A percentile compares a stretch with the other conserved stretches of the same genome.
phyloP scores from a whole-genome alignment of 2,329 filamentous ascomycete species.

The Triangularia setosa region DNA sequence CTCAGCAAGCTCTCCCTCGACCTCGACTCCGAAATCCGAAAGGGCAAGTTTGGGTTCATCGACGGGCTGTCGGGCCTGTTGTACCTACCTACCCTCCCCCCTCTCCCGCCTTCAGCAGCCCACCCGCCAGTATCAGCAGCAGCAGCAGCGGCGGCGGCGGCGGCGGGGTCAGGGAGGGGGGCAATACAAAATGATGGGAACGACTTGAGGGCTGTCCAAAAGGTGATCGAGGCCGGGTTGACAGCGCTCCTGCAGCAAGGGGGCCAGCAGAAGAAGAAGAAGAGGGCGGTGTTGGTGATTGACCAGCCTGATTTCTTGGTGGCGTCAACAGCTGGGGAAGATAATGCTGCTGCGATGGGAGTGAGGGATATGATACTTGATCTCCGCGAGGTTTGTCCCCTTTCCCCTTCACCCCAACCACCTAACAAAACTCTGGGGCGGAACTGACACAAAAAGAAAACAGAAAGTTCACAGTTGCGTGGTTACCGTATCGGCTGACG shows the following conservation, averaged over 20 bases:
- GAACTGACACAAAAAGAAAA: slow-evolving; percentile 5
- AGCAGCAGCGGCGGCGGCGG: no score
- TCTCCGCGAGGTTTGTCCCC: slow-evolving; percentile 58
- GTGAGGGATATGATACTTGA: slow-evolving; percentile 55
- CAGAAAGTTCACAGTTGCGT: slow-evolving; percentile 52
- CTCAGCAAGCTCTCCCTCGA: slow-evolving; percentile 68
- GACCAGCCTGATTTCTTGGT: slow-evolving; percentile 66
- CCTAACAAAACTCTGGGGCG: not conserved
- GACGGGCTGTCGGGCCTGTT: slow-evolving; percentile 68
- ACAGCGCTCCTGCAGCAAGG: slow-evolving; percentile 14
- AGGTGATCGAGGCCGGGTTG: slow-evolving; percentile 39
- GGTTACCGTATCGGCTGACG: slow-evolving; percentile 67
- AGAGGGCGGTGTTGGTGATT: slow-evolving; percentile 56
- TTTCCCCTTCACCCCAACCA: not conserved
- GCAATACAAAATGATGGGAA: slow-evolving; percentile 28
- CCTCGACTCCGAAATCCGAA: slow-evolving; percentile 54
- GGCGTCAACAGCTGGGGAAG: slow-evolving; percentile 43
- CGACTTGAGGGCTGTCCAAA: slow-evolving; percentile 34
- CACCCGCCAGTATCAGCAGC: slow-evolving; percentile 6
- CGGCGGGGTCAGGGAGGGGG: no score
- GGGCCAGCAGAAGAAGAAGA: slow-evolving; percentile 25
- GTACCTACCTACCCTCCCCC: no score
- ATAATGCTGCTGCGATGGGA: slow-evolving; percentile 41
- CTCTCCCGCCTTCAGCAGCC: not conserved
- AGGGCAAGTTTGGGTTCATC: slow-evolving; percentile 65